Base-by-base conservation (phyloP, 495 filamentous ascomycete species). In the Xylaria acuta region DNA sequence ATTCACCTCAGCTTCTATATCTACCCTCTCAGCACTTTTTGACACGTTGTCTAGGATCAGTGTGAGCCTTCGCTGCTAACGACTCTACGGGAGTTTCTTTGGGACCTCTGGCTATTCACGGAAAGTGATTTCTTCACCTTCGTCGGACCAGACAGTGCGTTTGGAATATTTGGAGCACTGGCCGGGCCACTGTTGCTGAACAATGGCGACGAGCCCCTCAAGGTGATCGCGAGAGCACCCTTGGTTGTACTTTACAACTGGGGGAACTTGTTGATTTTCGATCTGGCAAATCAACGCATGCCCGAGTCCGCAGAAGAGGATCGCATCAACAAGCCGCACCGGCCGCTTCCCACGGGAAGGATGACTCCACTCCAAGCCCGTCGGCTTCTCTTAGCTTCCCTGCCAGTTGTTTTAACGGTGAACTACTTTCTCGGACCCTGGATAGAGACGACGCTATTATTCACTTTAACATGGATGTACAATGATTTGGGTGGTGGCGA, bases 261-360 rank as follows among this genome's bases (percentile, higher is more conserved):
- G 41, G 1, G 2, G 6, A 51, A 85, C 75, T 74, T 87, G 36
- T 71, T 87, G 25, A 53, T 81, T 49, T 83, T 84, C 71, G 74
- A 77, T 51, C 66, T 87, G 30, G 76, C 80, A 62, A 89, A 89
- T 74, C 86, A 89, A 70, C 80, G 84, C 11, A 76, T 73, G 20
- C 80, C 82, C 0, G 67, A 77, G 20, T 84, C 85, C 4, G 70
- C 86, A 27, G 49, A 70, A 0, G 87, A 89, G 75, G 87, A 89
- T 69, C n/a, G 36, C 0, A 72, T 86, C 76, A 90, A 90, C 80
- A 90, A 90, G 75, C 84, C 85, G 4, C 89, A 85, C 84, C 80
- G 88, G 0, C 83, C 86, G 2, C 75, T 90, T 2, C 87, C 86
- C 0, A 72, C 74, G 0, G 75, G 79, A 4, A 76, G 78, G 5